Percentiles rank a stretch among this genome's conserved stretches.
Conservation (phyloP, 139 green algal genomes). For the Eudorina sp. region DNA sequence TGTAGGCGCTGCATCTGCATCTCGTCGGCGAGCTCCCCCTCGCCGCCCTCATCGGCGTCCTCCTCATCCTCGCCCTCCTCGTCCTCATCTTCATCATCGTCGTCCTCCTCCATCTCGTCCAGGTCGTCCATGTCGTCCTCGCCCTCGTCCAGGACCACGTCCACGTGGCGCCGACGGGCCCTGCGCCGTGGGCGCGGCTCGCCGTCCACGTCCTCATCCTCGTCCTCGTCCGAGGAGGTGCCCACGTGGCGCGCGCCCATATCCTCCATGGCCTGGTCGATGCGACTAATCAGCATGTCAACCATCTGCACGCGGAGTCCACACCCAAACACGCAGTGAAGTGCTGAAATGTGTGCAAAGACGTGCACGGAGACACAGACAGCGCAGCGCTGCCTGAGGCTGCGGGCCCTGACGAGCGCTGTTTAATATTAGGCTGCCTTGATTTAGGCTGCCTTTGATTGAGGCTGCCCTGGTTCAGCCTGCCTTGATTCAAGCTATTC, state of each 20-base stretch:
- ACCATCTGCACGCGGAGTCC: constrained; percentile 39
- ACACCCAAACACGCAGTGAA: no score
- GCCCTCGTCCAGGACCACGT: not conserved
- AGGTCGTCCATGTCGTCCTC: constrained; percentile 39
- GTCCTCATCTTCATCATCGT: constrained; percentile 47
- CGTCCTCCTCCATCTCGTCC: constrained; percentile 36
- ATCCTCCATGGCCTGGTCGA: constrained; percentile 43
- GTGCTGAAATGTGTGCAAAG: no score
- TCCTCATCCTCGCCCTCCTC: constrained; percentile 49
- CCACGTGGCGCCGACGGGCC: not conserved
- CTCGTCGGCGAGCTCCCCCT: constrained; percentile 46
- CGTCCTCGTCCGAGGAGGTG: not conserved
- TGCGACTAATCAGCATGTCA: constrained; percentile 46
- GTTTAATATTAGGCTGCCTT: no score
- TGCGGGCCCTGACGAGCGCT: no score
- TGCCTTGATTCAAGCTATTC: no score
- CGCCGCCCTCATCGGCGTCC: constrained; percentile 39
- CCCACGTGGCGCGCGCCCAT: constrained; percentile 16
- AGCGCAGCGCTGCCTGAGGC: no score
- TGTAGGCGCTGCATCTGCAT: constrained; percentile 52
- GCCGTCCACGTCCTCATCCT: not conserved
- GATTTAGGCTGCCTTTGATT: no score
- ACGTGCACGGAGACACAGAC: no score
- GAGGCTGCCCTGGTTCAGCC: no score
- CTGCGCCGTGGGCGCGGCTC: not conserved